These are phyloP conservation scores for Ogataea paradorogensis DNA, from an alignment of 805 yeast genomes.

Conservation along the genomic window DNA sequence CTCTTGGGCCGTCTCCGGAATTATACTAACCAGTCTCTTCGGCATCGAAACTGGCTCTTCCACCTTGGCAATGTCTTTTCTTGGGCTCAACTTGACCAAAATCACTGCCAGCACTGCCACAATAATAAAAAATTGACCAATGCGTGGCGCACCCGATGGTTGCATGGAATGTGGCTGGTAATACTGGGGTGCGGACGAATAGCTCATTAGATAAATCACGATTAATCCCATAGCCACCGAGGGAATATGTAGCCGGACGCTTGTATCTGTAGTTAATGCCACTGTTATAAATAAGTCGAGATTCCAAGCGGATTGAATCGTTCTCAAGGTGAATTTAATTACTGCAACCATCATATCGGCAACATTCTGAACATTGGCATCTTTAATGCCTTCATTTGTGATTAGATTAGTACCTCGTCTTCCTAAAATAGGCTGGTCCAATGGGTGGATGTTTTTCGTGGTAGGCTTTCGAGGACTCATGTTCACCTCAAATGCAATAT, in stretches of 20 bases:
- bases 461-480: conserved; percentile 11
- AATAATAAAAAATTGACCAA: conserved; percentile 8
- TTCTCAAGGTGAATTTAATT: conserved; percentile 5
- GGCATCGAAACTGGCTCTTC: conserved; percentile 1
- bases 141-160: conserved; percentile 7
- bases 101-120: conserved; percentile 7
- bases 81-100: conserved; percentile 4
- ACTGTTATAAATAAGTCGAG: conserved; percentile 29
- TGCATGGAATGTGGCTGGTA: conserved; percentile 12
- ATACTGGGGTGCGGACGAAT: conserved; percentile 12
- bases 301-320: conserved; percentile 24
- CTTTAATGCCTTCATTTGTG: neutral
- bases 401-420: neutral
- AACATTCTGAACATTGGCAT: conserved; percentile 2
- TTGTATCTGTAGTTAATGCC: conserved; percentile 19
- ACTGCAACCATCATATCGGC: conserved; percentile 17
- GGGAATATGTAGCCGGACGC: conserved; percentile 29
- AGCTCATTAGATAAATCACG: conserved; percentile 14
- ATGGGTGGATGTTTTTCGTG: conserved; percentile 29
- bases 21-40: neutral
- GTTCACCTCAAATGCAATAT: conserved; percentile 31
- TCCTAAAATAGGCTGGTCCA: conserved; percentile 30
- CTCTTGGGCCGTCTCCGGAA: neutral
- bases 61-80: neutral
- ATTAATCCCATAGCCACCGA: conserved; percentile 14